Percentiles rank a stretch among this genome's conserved stretches.
phyloP scores from a whole-genome alignment of 2,329 filamentous ascomycete genomes.

The Pestalotiopsis fici region DNA sequence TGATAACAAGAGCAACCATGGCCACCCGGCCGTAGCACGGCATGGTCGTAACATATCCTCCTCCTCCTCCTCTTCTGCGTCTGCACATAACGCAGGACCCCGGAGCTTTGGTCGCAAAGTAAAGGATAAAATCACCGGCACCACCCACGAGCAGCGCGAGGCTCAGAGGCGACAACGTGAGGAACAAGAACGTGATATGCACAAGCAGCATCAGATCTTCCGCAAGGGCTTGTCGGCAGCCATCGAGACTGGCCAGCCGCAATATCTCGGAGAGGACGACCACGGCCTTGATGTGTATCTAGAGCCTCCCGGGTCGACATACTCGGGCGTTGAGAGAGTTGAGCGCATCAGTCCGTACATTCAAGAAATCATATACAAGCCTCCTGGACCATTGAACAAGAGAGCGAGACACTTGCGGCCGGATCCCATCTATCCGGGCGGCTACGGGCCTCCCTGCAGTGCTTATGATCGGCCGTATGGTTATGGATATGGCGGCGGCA shows the following conservation, averaged over 20 bases:
- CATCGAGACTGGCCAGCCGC: constrained; percentile 54
- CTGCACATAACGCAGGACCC: constrained; percentile 14
- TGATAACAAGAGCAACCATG: constrained; percentile 11
- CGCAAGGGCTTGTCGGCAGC: constrained; percentile 52
- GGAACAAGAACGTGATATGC: constrained; percentile 50
- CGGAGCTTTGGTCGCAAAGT: constrained; percentile 50
- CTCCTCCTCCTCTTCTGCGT: background rate
- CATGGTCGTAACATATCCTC: constrained; percentile 10
- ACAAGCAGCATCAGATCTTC: constrained; percentile 50
- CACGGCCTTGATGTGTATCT: constrained; percentile 59
- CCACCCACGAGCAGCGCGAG: constrained; percentile 56
- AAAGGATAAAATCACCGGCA: constrained; percentile 60
- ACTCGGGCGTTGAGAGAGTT: constrained; percentile 18
- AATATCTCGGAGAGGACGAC: constrained; percentile 53
- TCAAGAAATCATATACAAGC: constrained; percentile 26
- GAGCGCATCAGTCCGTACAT: constrained; percentile 22
- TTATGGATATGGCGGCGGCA: constrained; percentile 43
- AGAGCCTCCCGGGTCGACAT: constrained; percentile 46
- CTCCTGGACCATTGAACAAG: constrained; percentile 36
- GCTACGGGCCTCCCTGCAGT: constrained; percentile 44
- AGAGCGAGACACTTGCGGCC: constrained; percentile 44
- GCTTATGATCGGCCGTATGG: constrained; percentile 47
- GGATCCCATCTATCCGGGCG: constrained; percentile 41
- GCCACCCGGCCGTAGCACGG: constrained; percentile 1
- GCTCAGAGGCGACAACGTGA: constrained; percentile 44